phyloP scores from a whole-genome alignment of 495 filamentous ascomycete genomes.

The Annulohypoxylon moriforme region DNA sequence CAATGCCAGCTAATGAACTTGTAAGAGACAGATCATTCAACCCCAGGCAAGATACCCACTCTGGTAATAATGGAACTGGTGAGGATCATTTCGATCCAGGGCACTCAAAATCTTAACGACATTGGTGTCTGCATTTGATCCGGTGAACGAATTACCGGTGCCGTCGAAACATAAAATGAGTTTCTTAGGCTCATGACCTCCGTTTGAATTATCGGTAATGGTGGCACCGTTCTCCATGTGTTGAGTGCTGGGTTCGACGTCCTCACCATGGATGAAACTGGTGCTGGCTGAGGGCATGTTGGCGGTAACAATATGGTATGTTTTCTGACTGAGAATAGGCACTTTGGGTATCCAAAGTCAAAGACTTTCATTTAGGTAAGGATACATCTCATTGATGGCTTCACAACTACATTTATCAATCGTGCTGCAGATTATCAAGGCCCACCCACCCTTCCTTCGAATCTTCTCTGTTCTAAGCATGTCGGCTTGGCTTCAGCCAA shows the following conservation, averaged over 20 bases:
- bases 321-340: neutral
- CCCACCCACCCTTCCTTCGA: neutral
- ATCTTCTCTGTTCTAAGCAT: neutral
- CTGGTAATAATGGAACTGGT: constrained; percentile 55
- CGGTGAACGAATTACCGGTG: constrained; percentile 57
- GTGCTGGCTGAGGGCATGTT: constrained; percentile 24
- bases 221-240: constrained; percentile 1
- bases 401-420: constrained; percentile 24
- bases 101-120: constrained; percentile 58
- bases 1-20: constrained; percentile 48
- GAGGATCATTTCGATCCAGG: constrained; percentile 49
- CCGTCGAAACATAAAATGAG: constrained; percentile 61
- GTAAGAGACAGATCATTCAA: constrained; percentile 2
- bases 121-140: constrained; percentile 55
- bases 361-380: neutral
- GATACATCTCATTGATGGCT: neutral
- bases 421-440: neutral
- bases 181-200: constrained; percentile 44
- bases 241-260: neutral
- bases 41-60: constrained; percentile 26
- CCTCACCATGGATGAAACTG: neutral
- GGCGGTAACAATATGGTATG: neutral
- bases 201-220: neutral
- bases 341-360: neutral
- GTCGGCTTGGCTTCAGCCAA: neutral